phyloP scores from a whole-genome alignment of 306 rosid genomes.

The Vicia sativa region DNA sequence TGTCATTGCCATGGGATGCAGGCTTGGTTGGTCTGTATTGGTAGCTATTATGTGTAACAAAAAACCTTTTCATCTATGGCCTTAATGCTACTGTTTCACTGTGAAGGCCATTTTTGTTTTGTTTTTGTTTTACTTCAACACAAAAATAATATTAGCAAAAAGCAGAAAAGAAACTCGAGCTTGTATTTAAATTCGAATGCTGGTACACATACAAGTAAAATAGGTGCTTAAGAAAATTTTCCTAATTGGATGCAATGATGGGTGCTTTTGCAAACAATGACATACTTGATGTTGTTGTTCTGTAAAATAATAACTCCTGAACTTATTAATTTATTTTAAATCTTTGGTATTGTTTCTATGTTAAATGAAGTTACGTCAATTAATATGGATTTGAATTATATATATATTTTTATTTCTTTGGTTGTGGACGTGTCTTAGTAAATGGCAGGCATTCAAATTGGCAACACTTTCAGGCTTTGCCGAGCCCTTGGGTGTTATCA shows the following conservation, averaged over 20 bases:
- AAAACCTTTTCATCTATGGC: conserved; percentile 31
- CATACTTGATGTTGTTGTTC: conserved; percentile 26
- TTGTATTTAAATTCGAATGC: conserved; percentile 34
- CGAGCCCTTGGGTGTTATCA: conserved; percentile 89
- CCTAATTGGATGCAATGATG: conserved; percentile 17
- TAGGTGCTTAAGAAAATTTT: conserved; percentile 17
- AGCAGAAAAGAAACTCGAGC: conserved; percentile 11
- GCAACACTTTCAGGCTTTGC: conserved; percentile 98
- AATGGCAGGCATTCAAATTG: conserved; percentile 98
- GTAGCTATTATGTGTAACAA: background rate
- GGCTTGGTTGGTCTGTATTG: conserved; percentile 5
- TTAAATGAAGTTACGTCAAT: conserved; percentile 28
- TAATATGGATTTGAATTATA: conserved; percentile 31
- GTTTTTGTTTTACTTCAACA: conserved; percentile 6
- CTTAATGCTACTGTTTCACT: conserved; percentile 15
- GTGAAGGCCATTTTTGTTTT: background rate
- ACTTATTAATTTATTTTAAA: conserved; percentile 15
- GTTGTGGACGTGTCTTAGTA: conserved; percentile 54
- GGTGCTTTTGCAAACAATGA: conserved; percentile 23
- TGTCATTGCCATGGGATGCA: conserved; percentile 5
- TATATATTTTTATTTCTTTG: conserved; percentile 15
- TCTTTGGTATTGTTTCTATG: conserved; percentile 26
- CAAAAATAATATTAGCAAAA: conserved; percentile 1
- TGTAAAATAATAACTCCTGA: conserved; percentile 4
- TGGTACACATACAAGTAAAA: conserved; percentile 7